A percentile compares a stretch with the other conserved stretches of the same genome.
Evolutionary conservation across 108 stramenopile genomes (phyloP).

Genomic region (Skeletonema potamos): DNA sequence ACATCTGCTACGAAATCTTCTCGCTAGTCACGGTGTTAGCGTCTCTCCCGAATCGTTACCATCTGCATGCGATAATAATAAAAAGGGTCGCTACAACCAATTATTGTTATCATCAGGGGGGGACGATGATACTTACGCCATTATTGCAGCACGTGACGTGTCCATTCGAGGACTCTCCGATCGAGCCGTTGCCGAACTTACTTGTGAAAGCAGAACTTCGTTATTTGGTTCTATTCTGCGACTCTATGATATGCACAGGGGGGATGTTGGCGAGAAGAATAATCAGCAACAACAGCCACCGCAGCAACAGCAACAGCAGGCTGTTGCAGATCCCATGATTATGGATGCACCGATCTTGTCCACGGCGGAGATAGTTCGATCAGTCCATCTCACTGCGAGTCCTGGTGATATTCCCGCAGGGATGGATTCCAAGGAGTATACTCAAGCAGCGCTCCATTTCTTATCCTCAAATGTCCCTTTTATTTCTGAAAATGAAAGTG

Average conservation of each 20-base stretch:
- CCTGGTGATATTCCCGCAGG: conserved; percentile 67
- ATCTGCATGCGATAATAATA: not conserved
- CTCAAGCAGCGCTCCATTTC: conserved; percentile 68
- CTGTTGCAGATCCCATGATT: conserved; percentile 23
- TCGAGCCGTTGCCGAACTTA: conserved; percentile 40
- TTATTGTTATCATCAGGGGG: conserved; percentile 4
- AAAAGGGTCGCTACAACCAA: conserved; percentile 1
- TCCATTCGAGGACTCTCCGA: conserved; percentile 47
- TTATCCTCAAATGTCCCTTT: conserved; percentile 36
- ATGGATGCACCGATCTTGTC: conserved; percentile 37
- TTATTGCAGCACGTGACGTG: conserved; percentile 25
- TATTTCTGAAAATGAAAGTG: conserved; percentile 24
- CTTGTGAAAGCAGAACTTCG: conserved; percentile 31
- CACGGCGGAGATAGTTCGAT: conserved; percentile 58
- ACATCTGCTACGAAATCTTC: conserved; percentile 17
- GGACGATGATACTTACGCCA: not conserved
- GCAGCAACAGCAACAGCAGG: not conserved
- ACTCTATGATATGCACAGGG: conserved; percentile 27
- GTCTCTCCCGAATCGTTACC: not conserved
- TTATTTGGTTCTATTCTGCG: conserved; percentile 43
- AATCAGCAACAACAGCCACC: conserved; percentile 1
- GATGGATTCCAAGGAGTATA: conserved; percentile 80
- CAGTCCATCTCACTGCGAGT: conserved; percentile 54
- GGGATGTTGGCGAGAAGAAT: not conserved
- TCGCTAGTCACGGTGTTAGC: conserved; percentile 11